Conservation (phyloP, 768 basidiomycete genomes). For the Rhodosporidiobolus sp. region DNA sequence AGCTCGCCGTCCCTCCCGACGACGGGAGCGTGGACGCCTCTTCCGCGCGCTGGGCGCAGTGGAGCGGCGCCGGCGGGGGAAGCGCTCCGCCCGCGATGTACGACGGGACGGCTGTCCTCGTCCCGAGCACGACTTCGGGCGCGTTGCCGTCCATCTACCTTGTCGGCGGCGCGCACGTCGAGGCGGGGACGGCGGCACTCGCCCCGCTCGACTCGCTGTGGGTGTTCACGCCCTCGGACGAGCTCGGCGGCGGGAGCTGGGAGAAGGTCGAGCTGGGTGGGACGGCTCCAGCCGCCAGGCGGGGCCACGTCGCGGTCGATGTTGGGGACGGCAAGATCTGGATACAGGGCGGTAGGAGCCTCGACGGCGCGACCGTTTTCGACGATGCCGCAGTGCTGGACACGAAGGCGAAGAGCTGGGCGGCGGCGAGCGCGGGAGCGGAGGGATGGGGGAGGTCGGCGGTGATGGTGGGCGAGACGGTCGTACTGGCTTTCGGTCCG, state of each 20-base stretch:
- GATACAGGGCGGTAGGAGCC: conserved; percentile 28
- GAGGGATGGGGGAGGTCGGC: conserved; percentile 21
- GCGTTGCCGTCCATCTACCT: conserved; percentile 17
- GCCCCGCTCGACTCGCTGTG: conserved; percentile 1
- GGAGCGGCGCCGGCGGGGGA: neutral
- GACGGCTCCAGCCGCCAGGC: neutral
- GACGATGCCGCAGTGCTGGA: conserved; percentile 22
- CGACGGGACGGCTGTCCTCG: conserved; percentile 31
- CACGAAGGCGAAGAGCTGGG: conserved; percentile 7
- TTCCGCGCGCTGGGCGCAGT: neutral
- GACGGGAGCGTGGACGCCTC: neutral
- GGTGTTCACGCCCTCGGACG: conserved; percentile 12
- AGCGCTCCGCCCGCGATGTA: conserved; percentile 26
- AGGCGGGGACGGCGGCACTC: neutral
- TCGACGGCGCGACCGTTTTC: neutral
- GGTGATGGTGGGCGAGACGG: conserved; percentile 23
- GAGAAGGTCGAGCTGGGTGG: neutral
- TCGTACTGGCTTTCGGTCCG: conserved; percentile 31
- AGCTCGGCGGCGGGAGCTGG: conserved; percentile 17
- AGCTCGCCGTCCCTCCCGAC: neutral
- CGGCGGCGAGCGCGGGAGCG: neutral
- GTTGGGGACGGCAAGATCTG: conserved; percentile 25
- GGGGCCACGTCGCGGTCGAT: conserved; percentile 26
- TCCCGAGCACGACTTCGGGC: neutral
- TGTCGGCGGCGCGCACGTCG: conserved; percentile 23